Evolutionary conservation across 1,284 basidiomycete species (phyloP).

Genomic region (Sporisorium scitamineum): DNA sequence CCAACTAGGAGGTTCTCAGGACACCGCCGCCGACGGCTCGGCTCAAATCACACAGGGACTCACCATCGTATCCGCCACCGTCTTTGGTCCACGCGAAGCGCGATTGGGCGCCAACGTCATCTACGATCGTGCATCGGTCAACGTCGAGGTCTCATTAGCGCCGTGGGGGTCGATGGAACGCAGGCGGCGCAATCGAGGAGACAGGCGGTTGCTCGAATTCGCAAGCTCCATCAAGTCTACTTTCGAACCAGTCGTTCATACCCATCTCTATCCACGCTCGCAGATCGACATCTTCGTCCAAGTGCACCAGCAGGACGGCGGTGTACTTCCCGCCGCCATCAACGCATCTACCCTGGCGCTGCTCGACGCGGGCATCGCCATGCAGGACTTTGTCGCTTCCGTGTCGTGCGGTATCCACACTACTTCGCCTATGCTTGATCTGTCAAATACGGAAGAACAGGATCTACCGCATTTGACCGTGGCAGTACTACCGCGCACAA

Average conservation of each 20-base stretch:
- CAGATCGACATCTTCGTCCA: slow-evolving; percentile 94
- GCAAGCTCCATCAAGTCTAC: slow-evolving; percentile 88
- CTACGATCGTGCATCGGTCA: slow-evolving; percentile 74
- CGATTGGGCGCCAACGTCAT: slow-evolving; percentile 64
- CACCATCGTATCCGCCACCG: slow-evolving; percentile 85
- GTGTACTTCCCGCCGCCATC: slow-evolving; percentile 88
- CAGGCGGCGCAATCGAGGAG: slow-evolving; percentile 77
- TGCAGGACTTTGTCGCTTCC: slow-evolving; percentile 88
- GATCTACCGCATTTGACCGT: slow-evolving; percentile 89
- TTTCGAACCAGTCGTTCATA: slow-evolving; percentile 93
- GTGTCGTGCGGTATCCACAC: slow-evolving; percentile 73
- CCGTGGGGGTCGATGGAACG: slow-evolving; percentile 86
- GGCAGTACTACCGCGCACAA: slow-evolving; percentile 84
- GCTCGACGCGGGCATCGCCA: slow-evolving; percentile 87
- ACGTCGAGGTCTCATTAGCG: slow-evolving; percentile 74
- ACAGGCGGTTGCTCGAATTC: slow-evolving; percentile 84
- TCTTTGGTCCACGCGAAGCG: slow-evolving; percentile 91
- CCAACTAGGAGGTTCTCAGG: slow-evolving; percentile 72
- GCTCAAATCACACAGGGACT: slow-evolving; percentile 88
- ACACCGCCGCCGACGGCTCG: slow-evolving; percentile 80
- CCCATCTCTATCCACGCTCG: slow-evolving; percentile 88
- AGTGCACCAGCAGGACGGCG: slow-evolving; percentile 90
- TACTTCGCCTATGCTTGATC: slow-evolving; percentile 81
- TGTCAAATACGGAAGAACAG: slow-evolving; percentile 87
- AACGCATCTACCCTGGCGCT: slow-evolving; percentile 94